Base-by-base conservation (phyloP, 805 yeast genomes). In the Brettanomyces nanus region DNA sequence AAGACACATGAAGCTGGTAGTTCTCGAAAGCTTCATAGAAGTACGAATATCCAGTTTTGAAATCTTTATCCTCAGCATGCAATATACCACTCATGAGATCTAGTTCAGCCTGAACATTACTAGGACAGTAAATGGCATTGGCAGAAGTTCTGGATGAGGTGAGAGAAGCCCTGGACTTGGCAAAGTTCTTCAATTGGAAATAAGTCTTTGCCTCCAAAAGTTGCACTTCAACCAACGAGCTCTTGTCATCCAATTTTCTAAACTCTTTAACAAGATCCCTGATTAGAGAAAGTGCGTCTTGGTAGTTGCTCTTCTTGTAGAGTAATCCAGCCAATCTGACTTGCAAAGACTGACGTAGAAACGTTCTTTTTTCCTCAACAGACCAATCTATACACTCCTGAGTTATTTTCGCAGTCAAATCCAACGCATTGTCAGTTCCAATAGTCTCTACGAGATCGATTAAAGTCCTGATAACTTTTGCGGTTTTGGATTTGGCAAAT, bases 101-200 rank as follows among this genome's bases (percentile, higher is more conserved):
- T 39, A 92, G 72, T 56, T 87, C 95, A 1, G 97, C 97, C 63
- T 92, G 95, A 50, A 82, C 72, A 36, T 79, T 67, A n/a, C 97
- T 84, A 7, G 97, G 95, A 52, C 95, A 85, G 65, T 89, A 94
- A 37, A 92, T 85, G 18, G 97, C 75, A 59, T 92, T 94, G n/a
- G 98, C 98, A 3, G 95, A 82, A 0, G 98, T 92, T 61, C 97
- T 76, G 2, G 98, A 96, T 33, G 95, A 80, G 2, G 97, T 87
- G 51, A 92, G 69, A 3, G 96, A 80, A 6, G 97, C 97, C 52
- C 85, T 77, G 4, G 95, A 75, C 63, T 90, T 92, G 4, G 96
- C 83, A 52, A 85, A 72, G 59, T 92, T 92, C 58, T 96, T 76
- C 51, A 92, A 69, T 20, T 95, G 87, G 59, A 89, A 95, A 59